Conservation (phyloP, 106 monocot species). For the Apostasia ramifera region DNA sequence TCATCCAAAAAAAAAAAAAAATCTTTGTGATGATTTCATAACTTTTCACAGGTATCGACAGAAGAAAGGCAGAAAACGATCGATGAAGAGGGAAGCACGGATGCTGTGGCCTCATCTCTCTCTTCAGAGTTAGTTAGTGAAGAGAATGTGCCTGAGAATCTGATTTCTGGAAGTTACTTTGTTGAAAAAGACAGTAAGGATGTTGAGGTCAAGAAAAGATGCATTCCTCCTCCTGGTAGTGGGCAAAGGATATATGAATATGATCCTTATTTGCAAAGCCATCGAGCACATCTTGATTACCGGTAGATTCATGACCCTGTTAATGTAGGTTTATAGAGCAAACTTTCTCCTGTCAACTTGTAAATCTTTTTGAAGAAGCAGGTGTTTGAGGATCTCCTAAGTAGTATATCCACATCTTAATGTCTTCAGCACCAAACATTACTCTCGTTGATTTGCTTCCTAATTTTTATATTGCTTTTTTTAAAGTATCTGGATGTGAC, state of each 20-base stretch:
- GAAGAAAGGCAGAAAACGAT: constrained; percentile 8
- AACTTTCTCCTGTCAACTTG: too few species aligned
- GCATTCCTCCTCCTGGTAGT: constrained; percentile 46
- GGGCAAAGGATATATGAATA: constrained; percentile 91
- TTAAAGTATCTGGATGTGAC: too few species aligned
- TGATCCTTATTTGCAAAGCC: constrained; percentile 59
- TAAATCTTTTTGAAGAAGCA: too few species aligned
- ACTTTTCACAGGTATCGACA: constrained; percentile 15
- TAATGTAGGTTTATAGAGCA: too few species aligned
- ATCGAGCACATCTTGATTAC: constrained; percentile 78
- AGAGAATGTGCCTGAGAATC: constrained; percentile 5
- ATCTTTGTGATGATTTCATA: neutral
- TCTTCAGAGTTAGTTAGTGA: constrained; percentile 7
- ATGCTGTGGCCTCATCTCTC: neutral
- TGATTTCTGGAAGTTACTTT: neutral
- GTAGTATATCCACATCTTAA: too few species aligned
- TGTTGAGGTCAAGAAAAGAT: constrained; percentile 24
- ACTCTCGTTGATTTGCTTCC: too few species aligned
- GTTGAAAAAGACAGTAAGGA: constrained; percentile 8
- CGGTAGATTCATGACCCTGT: constrained; percentile 28
- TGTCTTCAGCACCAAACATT: too few species aligned
- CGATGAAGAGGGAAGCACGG: constrained; percentile 11
- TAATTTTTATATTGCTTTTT: too few species aligned
- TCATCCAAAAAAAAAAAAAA: neutral
- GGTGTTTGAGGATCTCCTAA: too few species aligned